Evolutionary conservation across 176 grass and related monocot genomes (phyloP).

Genomic region (Carex littledalei): DNA sequence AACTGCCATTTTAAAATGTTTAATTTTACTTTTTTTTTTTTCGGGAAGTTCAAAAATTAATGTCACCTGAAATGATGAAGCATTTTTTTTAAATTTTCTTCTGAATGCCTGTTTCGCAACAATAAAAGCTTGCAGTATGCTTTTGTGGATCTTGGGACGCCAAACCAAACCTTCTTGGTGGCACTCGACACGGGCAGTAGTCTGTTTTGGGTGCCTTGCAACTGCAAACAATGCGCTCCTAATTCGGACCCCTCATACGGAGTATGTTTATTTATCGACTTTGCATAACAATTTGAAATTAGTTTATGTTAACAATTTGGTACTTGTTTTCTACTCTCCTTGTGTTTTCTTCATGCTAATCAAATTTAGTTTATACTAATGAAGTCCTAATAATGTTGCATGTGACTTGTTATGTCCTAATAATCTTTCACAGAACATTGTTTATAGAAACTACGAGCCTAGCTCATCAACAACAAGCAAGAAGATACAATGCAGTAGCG

Average conservation of each 20-base stretch:
- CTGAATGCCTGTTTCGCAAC: neutral
- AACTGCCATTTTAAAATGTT: neutral
- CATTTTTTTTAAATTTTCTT: neutral
- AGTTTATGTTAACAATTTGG: neutral
- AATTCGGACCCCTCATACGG: neutral
- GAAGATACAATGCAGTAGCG: slow-evolving; percentile 37
- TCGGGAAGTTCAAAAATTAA: too few relatives aligned
- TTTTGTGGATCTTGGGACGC: slow-evolving; percentile 55
- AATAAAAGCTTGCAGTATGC: slow-evolving; percentile 75
- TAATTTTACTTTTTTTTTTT: too few relatives aligned
- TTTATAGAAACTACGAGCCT: slow-evolving; percentile 42
- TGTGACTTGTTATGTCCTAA: neutral
- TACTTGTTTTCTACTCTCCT: neutral
- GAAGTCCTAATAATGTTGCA: neutral
- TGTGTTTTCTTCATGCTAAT: neutral
- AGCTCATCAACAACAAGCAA: slow-evolving; percentile 60
- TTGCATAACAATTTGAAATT: neutral
- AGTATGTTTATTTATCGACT: slow-evolving; percentile 7
- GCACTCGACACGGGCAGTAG: slow-evolving; percentile 88
- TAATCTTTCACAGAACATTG: neutral
- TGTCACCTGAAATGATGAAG: neutral
- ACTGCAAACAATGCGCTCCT: slow-evolving; percentile 64
- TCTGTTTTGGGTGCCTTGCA: slow-evolving; percentile 93
- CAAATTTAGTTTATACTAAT: neutral
- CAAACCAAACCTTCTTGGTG: slow-evolving; percentile 68